phyloP scores from a whole-genome alignment of 2,329 filamentous ascomycete species.

The Pyrenophora teres region DNA sequence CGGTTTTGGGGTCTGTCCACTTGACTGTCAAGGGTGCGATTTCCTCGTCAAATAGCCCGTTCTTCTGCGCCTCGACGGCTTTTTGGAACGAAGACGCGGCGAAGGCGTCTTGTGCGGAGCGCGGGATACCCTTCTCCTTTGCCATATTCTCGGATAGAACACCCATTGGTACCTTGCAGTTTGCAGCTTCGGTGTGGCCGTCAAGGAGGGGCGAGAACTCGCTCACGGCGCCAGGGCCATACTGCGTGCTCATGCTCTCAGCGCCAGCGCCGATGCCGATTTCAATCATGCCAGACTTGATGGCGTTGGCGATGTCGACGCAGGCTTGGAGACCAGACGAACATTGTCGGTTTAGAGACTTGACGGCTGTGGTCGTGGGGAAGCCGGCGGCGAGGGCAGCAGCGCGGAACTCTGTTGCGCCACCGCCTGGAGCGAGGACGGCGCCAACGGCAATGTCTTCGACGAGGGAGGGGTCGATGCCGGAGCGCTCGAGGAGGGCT shows the following conservation, averaged over 20 bases:
- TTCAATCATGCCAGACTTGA: constrained; percentile 90
- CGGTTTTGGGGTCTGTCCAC: constrained; percentile 87
- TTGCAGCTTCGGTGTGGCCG: constrained; percentile 76
- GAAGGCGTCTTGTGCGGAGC: constrained; percentile 84
- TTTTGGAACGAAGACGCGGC: constrained; percentile 93
- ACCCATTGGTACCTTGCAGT: constrained; percentile 99
- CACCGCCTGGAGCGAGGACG: constrained; percentile 89
- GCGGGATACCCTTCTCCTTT: constrained; percentile 74
- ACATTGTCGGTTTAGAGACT: constrained; percentile 91
- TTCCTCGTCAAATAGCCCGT: constrained; percentile 90
- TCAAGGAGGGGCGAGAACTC: constrained; percentile 94
- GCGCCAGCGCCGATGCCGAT: constrained; percentile 92
- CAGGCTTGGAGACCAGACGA: constrained; percentile 90
- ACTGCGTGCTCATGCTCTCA: constrained; percentile 93
- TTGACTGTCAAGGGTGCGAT: constrained; percentile 86
- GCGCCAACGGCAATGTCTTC: constrained; percentile 92
- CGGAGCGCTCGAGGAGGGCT: constrained; percentile 79
- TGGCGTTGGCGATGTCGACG: constrained; percentile 92
- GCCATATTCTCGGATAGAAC: constrained; percentile 94
- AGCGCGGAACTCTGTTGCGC: constrained; percentile 95
- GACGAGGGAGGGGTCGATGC: constrained; percentile 84
- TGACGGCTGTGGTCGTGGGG: constrained; percentile 81
- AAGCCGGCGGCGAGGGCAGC: constrained; percentile 90
- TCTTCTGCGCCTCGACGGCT: constrained; percentile 80
- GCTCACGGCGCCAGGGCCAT: constrained; percentile 84